Evolutionary conservation across 192 early-diverging fungal genomes (phyloP).

Genomic region (Coemansia sp.): DNA sequence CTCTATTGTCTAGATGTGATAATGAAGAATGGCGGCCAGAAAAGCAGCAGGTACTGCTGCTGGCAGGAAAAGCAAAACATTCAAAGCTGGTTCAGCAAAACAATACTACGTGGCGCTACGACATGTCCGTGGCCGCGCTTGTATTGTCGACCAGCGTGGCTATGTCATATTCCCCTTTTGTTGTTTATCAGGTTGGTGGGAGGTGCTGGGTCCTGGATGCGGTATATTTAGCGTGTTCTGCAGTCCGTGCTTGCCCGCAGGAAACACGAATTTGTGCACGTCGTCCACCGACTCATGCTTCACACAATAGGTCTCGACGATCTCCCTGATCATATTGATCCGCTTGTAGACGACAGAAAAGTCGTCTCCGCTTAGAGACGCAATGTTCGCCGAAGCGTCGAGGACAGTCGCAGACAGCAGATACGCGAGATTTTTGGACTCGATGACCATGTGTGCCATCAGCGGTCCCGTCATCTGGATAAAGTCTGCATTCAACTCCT

Average conservation of each 20-base stretch:
- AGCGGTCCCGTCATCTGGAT: constrained; percentile 46
- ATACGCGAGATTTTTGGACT: constrained; percentile 25
- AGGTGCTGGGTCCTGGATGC: neutral
- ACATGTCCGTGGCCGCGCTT: neutral
- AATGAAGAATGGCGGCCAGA: no score
- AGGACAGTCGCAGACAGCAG: constrained; percentile 43
- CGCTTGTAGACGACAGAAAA: constrained; percentile 46
- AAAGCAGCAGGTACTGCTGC: neutral
- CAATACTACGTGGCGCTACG: neutral
- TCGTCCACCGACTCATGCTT: constrained; percentile 13
- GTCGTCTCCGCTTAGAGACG: constrained; percentile 41
- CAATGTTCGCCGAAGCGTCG: constrained; percentile 47
- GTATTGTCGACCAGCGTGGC: neutral
- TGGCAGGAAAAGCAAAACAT: neutral
- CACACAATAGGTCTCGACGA: constrained; percentile 26
- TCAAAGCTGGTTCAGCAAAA: neutral
- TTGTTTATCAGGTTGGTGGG: neutral
- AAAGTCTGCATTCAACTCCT: constrained; percentile 47
- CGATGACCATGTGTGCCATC: constrained; percentile 31
- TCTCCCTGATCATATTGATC: constrained; percentile 33
- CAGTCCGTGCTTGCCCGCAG: constrained; percentile 40
- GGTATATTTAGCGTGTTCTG: constrained; percentile 23
- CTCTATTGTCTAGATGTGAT: neutral
- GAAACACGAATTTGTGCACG: constrained; percentile 43
- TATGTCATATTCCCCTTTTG: neutral